Evolutionary conservation across 345 rosid genomes (phyloP).

Genomic region (Heritiera fomes): DNA sequence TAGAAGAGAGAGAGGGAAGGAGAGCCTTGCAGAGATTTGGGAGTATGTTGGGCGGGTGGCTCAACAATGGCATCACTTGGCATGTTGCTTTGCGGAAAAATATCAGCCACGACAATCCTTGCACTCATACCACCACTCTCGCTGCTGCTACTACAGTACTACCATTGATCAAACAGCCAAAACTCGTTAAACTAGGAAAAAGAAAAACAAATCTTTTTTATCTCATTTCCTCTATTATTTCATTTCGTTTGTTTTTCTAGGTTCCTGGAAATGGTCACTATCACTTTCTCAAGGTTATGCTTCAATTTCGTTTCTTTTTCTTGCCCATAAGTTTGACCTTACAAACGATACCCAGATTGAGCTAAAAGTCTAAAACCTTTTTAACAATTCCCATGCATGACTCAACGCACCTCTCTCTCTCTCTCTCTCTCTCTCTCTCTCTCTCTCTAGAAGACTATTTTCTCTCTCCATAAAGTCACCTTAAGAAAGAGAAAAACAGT

Average conservation of each 20-base stretch:
- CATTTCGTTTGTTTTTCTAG: neutral
- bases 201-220: neutral
- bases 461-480: conserved; percentile 22
- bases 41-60: conserved; percentile 39
- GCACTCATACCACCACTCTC: conserved; percentile 29
- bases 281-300: conserved; percentile 22
- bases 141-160: neutral
- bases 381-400: conserved; percentile 26
- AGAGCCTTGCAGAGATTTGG: conserved; percentile 38
- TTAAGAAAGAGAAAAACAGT: neutral
- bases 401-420: neutral
- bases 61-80: conserved; percentile 42
- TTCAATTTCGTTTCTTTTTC: conserved; percentile 26
- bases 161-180: conserved; percentile 37
- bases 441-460: conserved; percentile 17
- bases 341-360: conserved; percentile 16
- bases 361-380: conserved; percentile 6
- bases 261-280: conserved; percentile 18
- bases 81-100: conserved; percentile 29
- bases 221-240: neutral
- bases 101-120: conserved; percentile 39
- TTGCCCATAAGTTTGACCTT: conserved; percentile 26
- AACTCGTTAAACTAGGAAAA: conserved; percentile 38
- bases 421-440: conserved; percentile 13
- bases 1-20: conserved; percentile 48